phyloP scores from a whole-genome alignment of 1,139 yeast species.

The Wickerhamomyces sp. region DNA sequence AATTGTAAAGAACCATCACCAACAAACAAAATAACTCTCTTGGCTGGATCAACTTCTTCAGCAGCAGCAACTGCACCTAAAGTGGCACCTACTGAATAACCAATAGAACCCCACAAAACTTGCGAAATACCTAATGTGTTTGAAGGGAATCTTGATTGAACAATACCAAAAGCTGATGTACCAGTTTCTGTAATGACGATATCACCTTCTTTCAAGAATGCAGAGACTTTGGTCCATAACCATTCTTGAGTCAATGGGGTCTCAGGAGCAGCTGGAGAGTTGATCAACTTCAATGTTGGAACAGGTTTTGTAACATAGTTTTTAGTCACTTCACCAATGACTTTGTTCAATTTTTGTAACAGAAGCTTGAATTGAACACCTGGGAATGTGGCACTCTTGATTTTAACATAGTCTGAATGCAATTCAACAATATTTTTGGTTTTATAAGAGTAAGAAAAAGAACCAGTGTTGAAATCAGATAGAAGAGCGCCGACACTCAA shows the following conservation, averaged over 20 bases:
- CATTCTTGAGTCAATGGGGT: conserved; percentile 64
- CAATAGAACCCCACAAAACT: conserved; percentile 89
- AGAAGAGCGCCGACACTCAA: conserved; percentile 77
- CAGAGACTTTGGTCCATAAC: conserved; percentile 73
- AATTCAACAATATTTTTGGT: conserved; percentile 80
- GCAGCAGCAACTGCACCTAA: conserved; percentile 85
- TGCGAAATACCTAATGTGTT: conserved; percentile 76
- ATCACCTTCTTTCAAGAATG: conserved; percentile 77
- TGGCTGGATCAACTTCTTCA: conserved; percentile 61
- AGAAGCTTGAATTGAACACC: conserved; percentile 75
- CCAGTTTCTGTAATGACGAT: conserved; percentile 83
- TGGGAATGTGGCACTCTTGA: conserved; percentile 70
- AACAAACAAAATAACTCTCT: conserved; percentile 74
- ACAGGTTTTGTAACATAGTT: conserved; percentile 42
- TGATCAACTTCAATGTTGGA: conserved; percentile 35
- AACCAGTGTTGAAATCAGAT: conserved; percentile 88
- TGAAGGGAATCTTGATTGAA: conserved; percentile 73
- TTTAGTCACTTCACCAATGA: conserved; percentile 34
- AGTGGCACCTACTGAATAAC: conserved; percentile 81
- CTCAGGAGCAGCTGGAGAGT: conserved; percentile 29
- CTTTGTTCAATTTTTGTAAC: conserved; percentile 42
- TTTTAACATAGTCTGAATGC: conserved; percentile 84
- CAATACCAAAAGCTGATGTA: conserved; percentile 84
- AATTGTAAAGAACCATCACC: conserved; percentile 91
- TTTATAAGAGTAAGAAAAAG: conserved; percentile 76